Conservation (phyloP, 495 filamentous ascomycete genomes). For the Aspergillus nidulans region DNA sequence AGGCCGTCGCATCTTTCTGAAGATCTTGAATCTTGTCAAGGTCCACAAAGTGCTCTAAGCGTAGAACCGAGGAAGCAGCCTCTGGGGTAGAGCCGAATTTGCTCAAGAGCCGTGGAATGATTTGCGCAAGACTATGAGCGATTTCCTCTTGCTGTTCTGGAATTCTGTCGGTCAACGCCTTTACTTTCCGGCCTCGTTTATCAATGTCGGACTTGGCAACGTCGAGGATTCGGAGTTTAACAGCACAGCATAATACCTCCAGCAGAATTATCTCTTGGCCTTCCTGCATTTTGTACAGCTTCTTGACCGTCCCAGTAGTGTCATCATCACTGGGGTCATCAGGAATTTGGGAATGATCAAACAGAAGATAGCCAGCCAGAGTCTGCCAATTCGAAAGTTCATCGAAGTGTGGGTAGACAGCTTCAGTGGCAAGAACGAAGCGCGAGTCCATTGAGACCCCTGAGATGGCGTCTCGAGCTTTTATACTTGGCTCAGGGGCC, state of each 20-base stretch:
- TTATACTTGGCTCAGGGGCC: slow-evolving; percentile 29
- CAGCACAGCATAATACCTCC: slow-evolving; percentile 76
- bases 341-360: slow-evolving; percentile 69
- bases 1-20: slow-evolving; percentile 77
- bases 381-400: slow-evolving; percentile 84
- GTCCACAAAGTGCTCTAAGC: slow-evolving; percentile 82
- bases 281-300: slow-evolving; percentile 65
- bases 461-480: slow-evolving; percentile 31
- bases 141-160: slow-evolving; percentile 66
- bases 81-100: slow-evolving; percentile 88
- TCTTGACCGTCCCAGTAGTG: slow-evolving; percentile 51
- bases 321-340: slow-evolving; percentile 51
- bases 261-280: slow-evolving; percentile 80
- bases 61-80: slow-evolving; percentile 77
- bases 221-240: slow-evolving; percentile 61
- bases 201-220: slow-evolving; percentile 52
- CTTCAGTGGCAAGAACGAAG: slow-evolving; percentile 78
- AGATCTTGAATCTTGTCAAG: slow-evolving; percentile 85
- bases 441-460: slow-evolving; percentile 62
- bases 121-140: slow-evolving; percentile 64
- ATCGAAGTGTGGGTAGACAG: slow-evolving; percentile 73
- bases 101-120: slow-evolving; percentile 80
- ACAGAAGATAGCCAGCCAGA: slow-evolving; percentile 83
- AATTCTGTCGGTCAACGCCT: slow-evolving; percentile 56
- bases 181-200: slow-evolving; percentile 59